These are phyloP conservation scores for Solanum ahanhuiri DNA, from an alignment of 257 asterid species.

Conservation along the genomic window DNA sequence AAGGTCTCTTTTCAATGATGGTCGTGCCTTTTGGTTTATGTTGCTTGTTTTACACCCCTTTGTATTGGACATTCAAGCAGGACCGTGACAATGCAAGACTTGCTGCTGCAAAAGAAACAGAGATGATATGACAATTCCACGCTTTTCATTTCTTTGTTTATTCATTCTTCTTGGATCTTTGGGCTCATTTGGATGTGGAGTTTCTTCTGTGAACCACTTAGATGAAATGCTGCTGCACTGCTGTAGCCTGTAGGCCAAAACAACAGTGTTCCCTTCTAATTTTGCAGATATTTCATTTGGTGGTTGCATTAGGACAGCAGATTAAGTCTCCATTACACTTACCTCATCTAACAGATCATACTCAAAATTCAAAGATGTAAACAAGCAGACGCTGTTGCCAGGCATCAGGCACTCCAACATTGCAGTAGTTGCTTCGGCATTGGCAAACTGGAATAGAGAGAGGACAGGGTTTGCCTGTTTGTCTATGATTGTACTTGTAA, in stretches of 20 bases:
- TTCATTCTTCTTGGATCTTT: not conserved
- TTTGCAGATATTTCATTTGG: not conserved
- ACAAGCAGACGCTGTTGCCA: not conserved
- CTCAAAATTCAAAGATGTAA: not conserved
- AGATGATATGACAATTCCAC: constrained; percentile 42
- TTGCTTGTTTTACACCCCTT: constrained; percentile 76
- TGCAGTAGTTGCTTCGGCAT: not conserved
- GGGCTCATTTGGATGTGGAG: not conserved
- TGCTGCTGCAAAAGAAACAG: constrained; percentile 53
- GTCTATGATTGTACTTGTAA: not conserved
- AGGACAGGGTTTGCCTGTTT: not conserved
- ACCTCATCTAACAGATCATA: not conserved
- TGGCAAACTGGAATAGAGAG: not conserved
- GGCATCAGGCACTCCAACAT: not conserved
- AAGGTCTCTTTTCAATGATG: constrained; percentile 87
- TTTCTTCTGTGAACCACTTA: not conserved
- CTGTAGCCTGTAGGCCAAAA: not conserved
- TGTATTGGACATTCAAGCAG: constrained; percentile 78
- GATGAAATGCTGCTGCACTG: not conserved
- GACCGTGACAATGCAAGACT: constrained; percentile 72
- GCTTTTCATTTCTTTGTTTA: not conserved
- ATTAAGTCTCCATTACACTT: not conserved
- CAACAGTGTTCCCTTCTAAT: not conserved
- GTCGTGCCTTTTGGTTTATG: constrained; percentile 84
- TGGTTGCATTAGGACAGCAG: not conserved